phyloP scores from a whole-genome alignment of 2,329 filamentous ascomycete species.

The Dendrostoma leiphaemia region DNA sequence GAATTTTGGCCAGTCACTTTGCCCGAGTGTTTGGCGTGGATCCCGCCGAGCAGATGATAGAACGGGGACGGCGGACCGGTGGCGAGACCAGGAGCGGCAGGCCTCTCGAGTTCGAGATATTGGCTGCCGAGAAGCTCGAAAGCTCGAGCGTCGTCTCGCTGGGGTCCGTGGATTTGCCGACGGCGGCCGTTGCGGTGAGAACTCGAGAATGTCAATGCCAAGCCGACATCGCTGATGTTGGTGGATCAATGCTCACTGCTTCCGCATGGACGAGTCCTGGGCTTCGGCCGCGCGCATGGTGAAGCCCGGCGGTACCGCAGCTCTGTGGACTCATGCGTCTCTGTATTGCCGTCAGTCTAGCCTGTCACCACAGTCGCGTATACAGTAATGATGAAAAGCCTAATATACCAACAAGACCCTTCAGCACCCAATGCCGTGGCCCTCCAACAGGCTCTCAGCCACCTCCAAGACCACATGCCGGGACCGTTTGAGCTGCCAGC shows the following conservation, averaged over 20 bases:
- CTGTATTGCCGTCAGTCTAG: conserved; percentile 24
- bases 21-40: conserved; percentile 26
- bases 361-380: not conserved
- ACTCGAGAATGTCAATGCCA: not conserved
- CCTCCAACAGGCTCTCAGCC: conserved; percentile 34
- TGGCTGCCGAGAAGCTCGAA: conserved; percentile 25
- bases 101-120: conserved; percentile 23
- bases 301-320: conserved; percentile 47
- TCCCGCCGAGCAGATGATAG: conserved; percentile 28
- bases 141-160: conserved; percentile 15
- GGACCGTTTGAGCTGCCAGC: conserved; percentile 33
- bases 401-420: conserved; percentile 23
- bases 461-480: conserved; percentile 35
- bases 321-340: conserved; percentile 37
- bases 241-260: conserved; percentile 44
- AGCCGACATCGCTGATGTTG: not conserved
- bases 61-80: conserved; percentile 21
- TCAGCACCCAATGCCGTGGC: conserved; percentile 34
- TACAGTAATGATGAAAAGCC: not conserved
- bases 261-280: conserved; percentile 47
- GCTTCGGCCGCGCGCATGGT: conserved; percentile 39
- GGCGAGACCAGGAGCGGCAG: conserved; percentile 21
- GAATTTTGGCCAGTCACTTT: conserved; percentile 25
- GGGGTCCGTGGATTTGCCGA: conserved; percentile 27
- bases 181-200: conserved; percentile 24